Percentiles rank a stretch among this genome's conserved stretches.
Conservation (phyloP, 768 basidiomycete genomes). For the Gloeostereum incarnatum region DNA sequence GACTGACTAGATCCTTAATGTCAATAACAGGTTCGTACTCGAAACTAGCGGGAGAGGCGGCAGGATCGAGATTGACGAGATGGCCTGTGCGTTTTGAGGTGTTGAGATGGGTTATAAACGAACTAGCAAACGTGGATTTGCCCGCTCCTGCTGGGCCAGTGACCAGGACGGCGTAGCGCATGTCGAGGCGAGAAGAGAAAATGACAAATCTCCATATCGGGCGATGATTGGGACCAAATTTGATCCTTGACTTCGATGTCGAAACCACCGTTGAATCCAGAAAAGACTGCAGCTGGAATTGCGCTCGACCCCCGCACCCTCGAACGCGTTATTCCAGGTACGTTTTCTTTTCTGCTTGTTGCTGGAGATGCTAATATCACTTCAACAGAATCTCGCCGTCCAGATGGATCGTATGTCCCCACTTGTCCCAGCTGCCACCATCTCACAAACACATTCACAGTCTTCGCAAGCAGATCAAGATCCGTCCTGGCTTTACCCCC, state of each 20-base stretch:
- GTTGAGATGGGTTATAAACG: constrained; percentile 84
- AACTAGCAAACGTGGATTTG: constrained; percentile 88
- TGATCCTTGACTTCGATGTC: constrained; percentile 42
- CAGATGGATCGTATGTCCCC: constrained; percentile 67
- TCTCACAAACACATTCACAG: constrained; percentile 28
- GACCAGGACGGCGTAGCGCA: constrained; percentile 86
- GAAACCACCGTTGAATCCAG: constrained; percentile 65
- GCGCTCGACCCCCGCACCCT: constrained; percentile 78
- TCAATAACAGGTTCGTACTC: constrained; percentile 91
- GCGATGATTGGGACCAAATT: no score
- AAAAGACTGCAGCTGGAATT: constrained; percentile 69
- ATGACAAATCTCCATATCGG: no score
- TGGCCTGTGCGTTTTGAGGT: constrained; percentile 78
- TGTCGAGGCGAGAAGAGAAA: constrained; percentile 19
- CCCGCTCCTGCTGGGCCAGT: constrained; percentile 98
- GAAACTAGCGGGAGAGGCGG: constrained; percentile 77
- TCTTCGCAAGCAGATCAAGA: constrained; percentile 78
- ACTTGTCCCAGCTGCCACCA: constrained; percentile 7
- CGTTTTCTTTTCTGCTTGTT: constrained; percentile 16
- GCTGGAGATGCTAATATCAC: not conserved
- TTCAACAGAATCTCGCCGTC: constrained; percentile 59
- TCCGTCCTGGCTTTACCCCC: constrained; percentile 89
- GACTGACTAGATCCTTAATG: constrained; percentile 84
- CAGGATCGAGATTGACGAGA: constrained; percentile 96
- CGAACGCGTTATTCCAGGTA: constrained; percentile 76